A percentile compares a stretch with the other conserved stretches of the same genome.
Evolutionary conservation across 805 yeast genomes (phyloP).

Genomic region (Komagataella populi): DNA sequence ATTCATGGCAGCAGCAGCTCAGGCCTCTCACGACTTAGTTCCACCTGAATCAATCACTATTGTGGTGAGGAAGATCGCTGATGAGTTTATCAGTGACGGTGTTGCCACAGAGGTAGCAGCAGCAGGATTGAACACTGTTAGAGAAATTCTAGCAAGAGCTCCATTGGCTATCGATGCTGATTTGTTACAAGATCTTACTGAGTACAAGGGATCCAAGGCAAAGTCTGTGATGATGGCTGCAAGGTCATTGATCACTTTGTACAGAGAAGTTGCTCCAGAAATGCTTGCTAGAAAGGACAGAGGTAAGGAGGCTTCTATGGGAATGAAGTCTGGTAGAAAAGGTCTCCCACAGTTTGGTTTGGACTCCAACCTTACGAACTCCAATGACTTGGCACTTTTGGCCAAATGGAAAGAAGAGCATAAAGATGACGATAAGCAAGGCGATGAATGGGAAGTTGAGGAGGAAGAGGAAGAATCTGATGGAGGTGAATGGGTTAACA

Average conservation of each 20-base stretch:
- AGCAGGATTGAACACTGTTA: constrained; percentile 90
- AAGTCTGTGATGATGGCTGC: constrained; percentile 95
- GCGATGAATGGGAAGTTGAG: constrained; percentile 48
- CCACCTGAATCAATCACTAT: constrained; percentile 86
- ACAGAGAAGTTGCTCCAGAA: constrained; percentile 93
- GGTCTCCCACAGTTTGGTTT: constrained; percentile 59
- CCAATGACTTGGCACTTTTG: constrained; percentile 85
- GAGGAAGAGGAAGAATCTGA: constrained; percentile 35
- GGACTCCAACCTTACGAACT: constrained; percentile 51
- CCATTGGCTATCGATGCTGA: constrained; percentile 89
- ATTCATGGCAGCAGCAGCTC: constrained; percentile 94
- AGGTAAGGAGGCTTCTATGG: constrained; percentile 87
- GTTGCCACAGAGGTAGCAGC: constrained; percentile 97
- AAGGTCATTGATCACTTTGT: constrained; percentile 68
- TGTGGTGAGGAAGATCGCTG: constrained; percentile 84
- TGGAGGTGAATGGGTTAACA: constrained; percentile 77
- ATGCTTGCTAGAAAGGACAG: constrained; percentile 85
- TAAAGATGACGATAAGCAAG: constrained; percentile 39
- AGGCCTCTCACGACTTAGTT: constrained; percentile 90
- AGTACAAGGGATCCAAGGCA: constrained; percentile 84
- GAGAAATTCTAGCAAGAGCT: constrained; percentile 87
- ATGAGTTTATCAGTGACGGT: constrained; percentile 97
- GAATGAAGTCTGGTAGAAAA: constrained; percentile 46
- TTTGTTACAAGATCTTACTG: constrained; percentile 77
- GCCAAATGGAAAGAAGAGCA: constrained; percentile 71